Evolutionary conservation across 345 rosid species (phyloP).

Genomic region (Viola odorata): DNA sequence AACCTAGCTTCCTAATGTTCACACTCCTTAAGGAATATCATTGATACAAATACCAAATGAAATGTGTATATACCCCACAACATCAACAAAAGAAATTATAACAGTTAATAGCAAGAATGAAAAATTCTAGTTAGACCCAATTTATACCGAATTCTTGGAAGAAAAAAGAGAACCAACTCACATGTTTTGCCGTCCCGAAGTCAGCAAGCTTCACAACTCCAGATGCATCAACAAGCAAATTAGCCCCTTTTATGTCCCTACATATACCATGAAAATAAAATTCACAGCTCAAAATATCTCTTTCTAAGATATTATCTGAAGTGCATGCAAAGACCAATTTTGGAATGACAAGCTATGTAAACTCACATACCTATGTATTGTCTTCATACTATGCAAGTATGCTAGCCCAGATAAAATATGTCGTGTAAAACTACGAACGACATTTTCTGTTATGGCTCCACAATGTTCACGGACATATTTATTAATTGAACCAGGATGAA

Average conservation of each 20-base stretch:
- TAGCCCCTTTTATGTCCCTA: constrained; percentile 98
- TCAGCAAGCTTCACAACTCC: constrained; percentile 97
- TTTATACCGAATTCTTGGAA: not conserved
- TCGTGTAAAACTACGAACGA: constrained; percentile 87
- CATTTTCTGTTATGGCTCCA: constrained; percentile 87
- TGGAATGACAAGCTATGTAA: not conserved
- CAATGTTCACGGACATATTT: constrained; percentile 80
- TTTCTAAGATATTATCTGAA: not conserved
- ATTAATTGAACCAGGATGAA: constrained; percentile 95
- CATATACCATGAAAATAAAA: constrained; percentile 1
- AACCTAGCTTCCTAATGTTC: no score
- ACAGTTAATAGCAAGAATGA: no score
- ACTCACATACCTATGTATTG: constrained; percentile 47
- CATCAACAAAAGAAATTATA: no score
- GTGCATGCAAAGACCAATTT: not conserved
- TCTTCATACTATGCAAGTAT: constrained; percentile 81
- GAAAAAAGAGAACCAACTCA: constrained; percentile 29
- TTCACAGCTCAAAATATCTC: not conserved
- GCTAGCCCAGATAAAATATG: constrained; percentile 90
- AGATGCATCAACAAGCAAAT: constrained; percentile 91
- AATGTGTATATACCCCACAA: no score
- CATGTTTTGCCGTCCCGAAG: constrained; percentile 98
- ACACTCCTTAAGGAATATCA: no score
- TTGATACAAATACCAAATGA: no score
- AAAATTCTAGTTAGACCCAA: no score